phyloP scores from a whole-genome alignment of 345 rosid genomes.

The Gossypium raimondii region DNA sequence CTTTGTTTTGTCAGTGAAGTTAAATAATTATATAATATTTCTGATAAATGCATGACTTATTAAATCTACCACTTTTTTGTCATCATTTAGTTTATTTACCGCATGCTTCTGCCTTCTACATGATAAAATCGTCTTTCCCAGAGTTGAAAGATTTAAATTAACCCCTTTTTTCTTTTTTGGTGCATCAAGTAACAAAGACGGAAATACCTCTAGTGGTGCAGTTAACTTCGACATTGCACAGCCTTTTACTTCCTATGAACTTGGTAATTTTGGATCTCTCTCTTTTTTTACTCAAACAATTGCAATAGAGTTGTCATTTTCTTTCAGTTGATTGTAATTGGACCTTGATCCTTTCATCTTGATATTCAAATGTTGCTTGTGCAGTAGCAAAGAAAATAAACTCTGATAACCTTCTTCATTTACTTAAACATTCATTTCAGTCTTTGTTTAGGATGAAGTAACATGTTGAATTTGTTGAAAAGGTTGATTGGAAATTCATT shows the following conservation, averaged over 20 bases:
- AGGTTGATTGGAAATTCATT: background rate
- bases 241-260: constrained; percentile 11
- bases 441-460: background rate
- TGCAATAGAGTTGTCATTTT: background rate
- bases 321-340: background rate
- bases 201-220: constrained; percentile 3
- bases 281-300: background rate
- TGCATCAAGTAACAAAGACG: constrained; percentile 15
- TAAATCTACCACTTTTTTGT: background rate
- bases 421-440: background rate
- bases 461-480: background rate
- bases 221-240: constrained; percentile 9
- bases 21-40: too few species aligned
- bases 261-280: background rate
- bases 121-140: background rate
- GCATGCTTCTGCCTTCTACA: background rate
- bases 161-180: background rate
- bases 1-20: background rate
- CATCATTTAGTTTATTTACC: background rate
- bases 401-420: background rate
- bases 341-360: background rate
- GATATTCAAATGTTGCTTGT: background rate
- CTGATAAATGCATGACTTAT: background rate
- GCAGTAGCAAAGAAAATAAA: background rate
- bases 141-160: background rate